Base-by-base conservation (phyloP, 1,139 yeast species). In the Scheffersomyces cryptocercus region DNA sequence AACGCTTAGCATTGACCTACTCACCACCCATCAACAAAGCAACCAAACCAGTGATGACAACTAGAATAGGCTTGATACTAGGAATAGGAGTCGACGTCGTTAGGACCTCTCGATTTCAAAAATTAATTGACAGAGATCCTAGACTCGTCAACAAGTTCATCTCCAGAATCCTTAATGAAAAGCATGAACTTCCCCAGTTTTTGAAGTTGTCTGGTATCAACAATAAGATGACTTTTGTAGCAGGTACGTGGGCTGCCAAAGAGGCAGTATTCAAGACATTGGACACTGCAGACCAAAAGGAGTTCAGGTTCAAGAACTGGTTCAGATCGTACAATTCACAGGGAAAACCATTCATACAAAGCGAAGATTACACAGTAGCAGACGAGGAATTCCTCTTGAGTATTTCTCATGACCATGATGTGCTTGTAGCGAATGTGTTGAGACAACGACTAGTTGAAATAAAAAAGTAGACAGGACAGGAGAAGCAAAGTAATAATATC, bases 251-350 rank as follows among this genome's bases (percentile, higher is more conserved):
- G 95, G 85, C 91, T 7, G 69, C 79, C 26, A 88, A 87, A 54
- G 96, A 87, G 55, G 93, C 95, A 0, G 59, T 85, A 5, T 87
- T 70, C 62, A 87, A 87, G 59, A 72, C 85, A 0, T 62, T 88
- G 44, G 79, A 75, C 37, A 47, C 58, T 0, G 50, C 48, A 1
- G 78, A 77, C 37, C 95, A 88, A 58, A 43, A 48, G 11, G 11
- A 20, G 5, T 86, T 86, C 55, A 64, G 64, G 37, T 85, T 88
- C 67, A 75, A 70, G 12, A 64, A 79, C 13, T 88, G 95, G 95
- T 81, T 72, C 54, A 70, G 83, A 42, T 40, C 40, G 7, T 70
- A 73, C 39, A 68, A 68, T 40, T 47, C 44, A 0, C 47, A 64
- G 28, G 78, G 78, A 1, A 64, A 62, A 40, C 85, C 85, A 0